Percentiles rank a stretch among this genome's conserved stretches.
These are phyloP conservation scores for Wickerhamiella brachini DNA, from an alignment of 805 yeast genomes.

Conservation along the genomic window DNA sequence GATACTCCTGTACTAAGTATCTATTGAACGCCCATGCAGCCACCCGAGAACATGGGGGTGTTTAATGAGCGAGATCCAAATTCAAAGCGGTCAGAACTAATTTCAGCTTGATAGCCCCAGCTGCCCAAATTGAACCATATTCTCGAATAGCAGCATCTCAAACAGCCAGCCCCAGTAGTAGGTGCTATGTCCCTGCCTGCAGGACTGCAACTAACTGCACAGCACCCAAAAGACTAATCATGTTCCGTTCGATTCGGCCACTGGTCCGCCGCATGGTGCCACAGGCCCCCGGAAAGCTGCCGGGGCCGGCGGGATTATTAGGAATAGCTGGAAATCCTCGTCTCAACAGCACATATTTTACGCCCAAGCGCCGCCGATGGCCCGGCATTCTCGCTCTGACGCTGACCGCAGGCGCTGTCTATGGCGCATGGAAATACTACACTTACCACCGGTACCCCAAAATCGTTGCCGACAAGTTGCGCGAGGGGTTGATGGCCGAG, in stretches of 20 bases:
- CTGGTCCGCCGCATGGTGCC: neutral
- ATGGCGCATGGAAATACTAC: conserved; percentile 17
- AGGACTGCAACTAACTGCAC: too few species aligned
- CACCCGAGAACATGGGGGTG: too few species aligned
- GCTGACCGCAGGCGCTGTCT: conserved; percentile 3
- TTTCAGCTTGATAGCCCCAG: too few species aligned
- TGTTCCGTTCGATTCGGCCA: neutral
- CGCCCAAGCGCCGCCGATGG: neutral
- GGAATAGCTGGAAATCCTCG: neutral
- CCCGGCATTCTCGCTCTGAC: neutral
- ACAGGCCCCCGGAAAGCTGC: too few species aligned
- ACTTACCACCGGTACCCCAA: conserved; percentile 32
- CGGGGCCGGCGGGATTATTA: neutral
- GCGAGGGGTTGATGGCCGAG: conserved; percentile 78
- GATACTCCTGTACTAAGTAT: too few species aligned
- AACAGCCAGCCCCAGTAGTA: too few species aligned
- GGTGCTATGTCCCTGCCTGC: too few species aligned
- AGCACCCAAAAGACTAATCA: neutral
- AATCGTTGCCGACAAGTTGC: conserved; percentile 53
- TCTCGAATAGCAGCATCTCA: too few species aligned
- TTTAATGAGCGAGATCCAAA: too few species aligned
- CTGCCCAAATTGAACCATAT: too few species aligned
- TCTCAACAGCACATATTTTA: neutral
- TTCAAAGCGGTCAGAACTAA: too few species aligned
- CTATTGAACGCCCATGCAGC: too few species aligned